Evolutionary conservation across 768 basidiomycete genomes (phyloP).

Genomic region (Russula dissimulans): DNA sequence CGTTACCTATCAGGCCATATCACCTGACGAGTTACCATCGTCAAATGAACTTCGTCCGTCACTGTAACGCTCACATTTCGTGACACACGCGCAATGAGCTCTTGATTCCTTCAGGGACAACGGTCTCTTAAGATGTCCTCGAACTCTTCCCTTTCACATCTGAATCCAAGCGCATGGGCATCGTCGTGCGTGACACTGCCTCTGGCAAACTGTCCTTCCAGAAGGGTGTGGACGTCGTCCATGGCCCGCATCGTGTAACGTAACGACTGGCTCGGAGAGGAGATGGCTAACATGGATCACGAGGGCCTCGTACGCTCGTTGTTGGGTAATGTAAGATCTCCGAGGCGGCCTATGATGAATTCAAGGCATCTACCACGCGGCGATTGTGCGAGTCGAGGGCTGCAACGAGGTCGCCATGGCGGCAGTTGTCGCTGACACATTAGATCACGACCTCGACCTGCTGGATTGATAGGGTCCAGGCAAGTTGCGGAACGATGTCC

Average conservation of each 20-base stretch:
- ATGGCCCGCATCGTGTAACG: constrained; percentile 92
- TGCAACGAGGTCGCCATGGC: constrained; percentile 70
- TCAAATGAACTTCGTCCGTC: constrained; percentile 93
- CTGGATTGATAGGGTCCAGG: constrained; percentile 98
- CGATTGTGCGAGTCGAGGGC: constrained; percentile 69
- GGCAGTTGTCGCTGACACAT: constrained; percentile 56
- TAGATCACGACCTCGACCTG: constrained; percentile 87
- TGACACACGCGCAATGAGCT: constrained; percentile 88
- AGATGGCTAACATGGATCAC: constrained; percentile 94
- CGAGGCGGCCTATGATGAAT: constrained; percentile 59
- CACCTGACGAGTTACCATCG: constrained; percentile 99
- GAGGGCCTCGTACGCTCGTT: constrained; percentile 92
- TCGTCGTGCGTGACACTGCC: constrained; percentile 75
- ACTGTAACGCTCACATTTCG: constrained; percentile 83
- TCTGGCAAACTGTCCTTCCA: constrained; percentile 83
- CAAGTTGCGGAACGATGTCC: constrained; percentile 95
- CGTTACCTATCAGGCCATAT: constrained; percentile 96
- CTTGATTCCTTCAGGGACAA: constrained; percentile 54
- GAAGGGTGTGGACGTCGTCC: constrained; percentile 93
- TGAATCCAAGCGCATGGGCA: constrained; percentile 98
- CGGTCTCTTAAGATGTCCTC: constrained; percentile 73
- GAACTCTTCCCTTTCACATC: constrained; percentile 98
- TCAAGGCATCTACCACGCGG: constrained; percentile 65
- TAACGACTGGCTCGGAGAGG: constrained; percentile 99
- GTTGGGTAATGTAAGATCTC: constrained; percentile 75